Conservation (phyloP, 2,329 filamentous ascomycete genomes). For the Epichloe festucae region DNA sequence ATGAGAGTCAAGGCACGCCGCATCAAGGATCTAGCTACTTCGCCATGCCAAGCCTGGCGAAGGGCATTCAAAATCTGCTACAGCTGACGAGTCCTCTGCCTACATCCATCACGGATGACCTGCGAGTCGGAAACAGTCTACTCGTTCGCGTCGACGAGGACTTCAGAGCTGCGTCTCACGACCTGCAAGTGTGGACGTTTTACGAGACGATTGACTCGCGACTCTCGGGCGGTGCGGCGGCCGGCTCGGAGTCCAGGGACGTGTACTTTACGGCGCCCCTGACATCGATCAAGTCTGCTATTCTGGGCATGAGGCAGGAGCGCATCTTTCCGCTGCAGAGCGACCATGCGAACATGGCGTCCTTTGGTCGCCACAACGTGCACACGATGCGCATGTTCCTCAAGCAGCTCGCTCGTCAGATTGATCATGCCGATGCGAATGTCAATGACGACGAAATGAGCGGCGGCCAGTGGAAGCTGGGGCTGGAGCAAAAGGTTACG, state of each 20-base stretch:
- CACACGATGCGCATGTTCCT: conserved; percentile 32
- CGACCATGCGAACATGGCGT: conserved; percentile 41
- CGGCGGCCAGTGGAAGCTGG: conserved; percentile 29
- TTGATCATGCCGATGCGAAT: conserved; percentile 21
- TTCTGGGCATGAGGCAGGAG: conserved; percentile 38
- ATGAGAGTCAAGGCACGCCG: conserved; percentile 33
- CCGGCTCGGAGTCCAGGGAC: conserved; percentile 17
- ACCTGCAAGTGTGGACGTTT: conserved; percentile 49
- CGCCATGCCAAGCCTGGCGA: conserved; percentile 41
- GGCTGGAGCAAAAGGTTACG: conserved; percentile 38
- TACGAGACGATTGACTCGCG: conserved; percentile 50
- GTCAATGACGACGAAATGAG: conserved; percentile 10
- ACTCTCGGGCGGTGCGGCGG: conserved; percentile 24
- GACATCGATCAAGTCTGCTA: conserved; percentile 42
- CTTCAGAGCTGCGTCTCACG: conserved; percentile 43
- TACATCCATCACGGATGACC: conserved; percentile 32
- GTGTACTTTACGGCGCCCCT: conserved; percentile 47
- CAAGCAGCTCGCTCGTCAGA: conserved; percentile 19
- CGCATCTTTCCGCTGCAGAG: conserved; percentile 40
- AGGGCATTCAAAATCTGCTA: conserved; percentile 39
- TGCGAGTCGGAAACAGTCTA: conserved; percentile 36
- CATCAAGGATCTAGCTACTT: conserved; percentile 52
- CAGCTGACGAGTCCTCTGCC: conserved; percentile 39
- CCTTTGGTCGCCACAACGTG: conserved; percentile 36
- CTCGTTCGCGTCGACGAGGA: conserved; percentile 38